Evolutionary conservation across 805 yeast species (phyloP), one percentile per base, ranked within the genome.

Genomic region (Hanseniaspora singularis): DNA sequence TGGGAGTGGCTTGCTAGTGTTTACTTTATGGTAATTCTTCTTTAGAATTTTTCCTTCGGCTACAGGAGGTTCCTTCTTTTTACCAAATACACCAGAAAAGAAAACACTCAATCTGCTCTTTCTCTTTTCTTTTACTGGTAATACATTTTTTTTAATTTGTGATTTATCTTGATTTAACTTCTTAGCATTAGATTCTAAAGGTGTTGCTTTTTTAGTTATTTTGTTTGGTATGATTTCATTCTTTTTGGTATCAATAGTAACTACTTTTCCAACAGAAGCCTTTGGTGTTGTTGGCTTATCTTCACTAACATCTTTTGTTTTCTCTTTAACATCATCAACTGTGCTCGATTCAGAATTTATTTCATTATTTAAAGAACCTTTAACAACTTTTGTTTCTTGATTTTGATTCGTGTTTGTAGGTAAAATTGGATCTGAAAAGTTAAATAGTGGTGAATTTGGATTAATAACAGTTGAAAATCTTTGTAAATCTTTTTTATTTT

Each of bases 61-160:
- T n/a, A 14, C 33, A 28, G 24, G 14, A 3, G 28, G n/a, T 39
- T 39, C 22, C 7, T 15, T 39, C n/a, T 9, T 33, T 24, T 26
- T 23, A 22, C 46, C 33, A 34, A 46, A 46, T 9, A 46, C 30
- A 14, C 30, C 24, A 9, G 22, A 28, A 14, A 46, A 46, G 8
- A 46, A 36, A 26, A 22, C 16, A 22, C 50, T 46, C 4, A 46
- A 16, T 22, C 49, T 46, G 5, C 38, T 46, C 15, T 45, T 37
- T 38, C 38, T 45, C 3, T 28, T 36, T 12, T 37, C 24, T 20
- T 22, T 33, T 10, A n/a, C n/a, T n/a, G n/a, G n/a, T 11, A 34
- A n/a, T 27, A 27, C n/a, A 20, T 38, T 38, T n/a, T 20, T 31
- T n/a, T 11, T 20, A 11, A 2, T 27, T n/a, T 38, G 16, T 23